phyloP scores from a whole-genome alignment of 352 stramenopile genomes.

The Phytophthora ohioensis region DNA sequence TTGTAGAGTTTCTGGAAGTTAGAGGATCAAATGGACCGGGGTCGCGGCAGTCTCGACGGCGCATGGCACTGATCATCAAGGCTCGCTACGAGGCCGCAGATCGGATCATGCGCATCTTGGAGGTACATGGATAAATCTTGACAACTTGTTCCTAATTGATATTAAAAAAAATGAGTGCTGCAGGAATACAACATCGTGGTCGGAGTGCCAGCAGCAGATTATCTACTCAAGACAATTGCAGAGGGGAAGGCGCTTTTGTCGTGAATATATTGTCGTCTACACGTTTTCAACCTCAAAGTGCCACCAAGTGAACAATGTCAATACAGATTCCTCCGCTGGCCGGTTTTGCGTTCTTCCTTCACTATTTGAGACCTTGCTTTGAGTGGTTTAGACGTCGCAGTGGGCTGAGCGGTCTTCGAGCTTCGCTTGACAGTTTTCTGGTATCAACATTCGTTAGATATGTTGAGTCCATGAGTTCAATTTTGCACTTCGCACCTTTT shows the following conservation, averaged over 20 bases:
- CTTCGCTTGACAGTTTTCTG: slow-evolving; percentile 31
- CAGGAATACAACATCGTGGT: slow-evolving; percentile 61
- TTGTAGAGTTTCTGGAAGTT: slow-evolving; percentile 39
- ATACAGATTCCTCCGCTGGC: too few relatives aligned
- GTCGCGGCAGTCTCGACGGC: slow-evolving; percentile 48
- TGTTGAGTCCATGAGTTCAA: background rate
- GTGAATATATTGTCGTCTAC: background rate
- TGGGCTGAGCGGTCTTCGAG: slow-evolving; percentile 21
- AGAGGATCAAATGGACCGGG: slow-evolving; percentile 23
- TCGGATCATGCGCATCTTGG: slow-evolving; percentile 81
- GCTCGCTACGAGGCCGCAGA: slow-evolving; percentile 74
- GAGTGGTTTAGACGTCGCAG: slow-evolving; percentile 8
- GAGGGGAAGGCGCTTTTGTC: slow-evolving; percentile 34
- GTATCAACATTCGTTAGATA: background rate
- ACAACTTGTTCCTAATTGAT: background rate
- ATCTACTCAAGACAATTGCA: slow-evolving; percentile 46
- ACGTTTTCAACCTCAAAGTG: too few relatives aligned
- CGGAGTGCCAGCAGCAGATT: slow-evolving; percentile 45
- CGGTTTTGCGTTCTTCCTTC: background rate
- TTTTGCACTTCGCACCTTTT: slow-evolving; percentile 20
- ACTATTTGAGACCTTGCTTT: slow-evolving; percentile 13
- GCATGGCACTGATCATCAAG: slow-evolving; percentile 53
- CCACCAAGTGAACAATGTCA: too few relatives aligned
- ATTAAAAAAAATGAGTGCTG: background rate
- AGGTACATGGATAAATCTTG: slow-evolving; percentile 43